Evolutionary conservation across 2,329 filamentous ascomycete species (phyloP).

Genomic region (Botryosphaeria dothidea): DNA sequence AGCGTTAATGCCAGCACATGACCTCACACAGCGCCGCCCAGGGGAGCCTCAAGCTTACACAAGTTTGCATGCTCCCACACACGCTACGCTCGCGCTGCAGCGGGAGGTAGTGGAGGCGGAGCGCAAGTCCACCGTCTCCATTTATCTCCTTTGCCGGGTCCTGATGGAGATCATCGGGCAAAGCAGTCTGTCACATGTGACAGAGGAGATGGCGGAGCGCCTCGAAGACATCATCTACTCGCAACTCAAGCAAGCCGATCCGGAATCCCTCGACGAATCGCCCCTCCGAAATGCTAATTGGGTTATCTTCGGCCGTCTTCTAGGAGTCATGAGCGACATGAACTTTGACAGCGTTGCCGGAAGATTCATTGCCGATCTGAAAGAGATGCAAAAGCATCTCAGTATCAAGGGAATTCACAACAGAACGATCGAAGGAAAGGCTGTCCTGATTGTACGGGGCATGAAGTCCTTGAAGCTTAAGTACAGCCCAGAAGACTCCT

Average conservation of each 20-base stretch:
- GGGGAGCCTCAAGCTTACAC: conserved; percentile 24
- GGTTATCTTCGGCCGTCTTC: conserved; percentile 87
- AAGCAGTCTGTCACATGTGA: conserved; percentile 79
- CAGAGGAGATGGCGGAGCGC: conserved; percentile 88
- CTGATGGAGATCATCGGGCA: conserved; percentile 92
- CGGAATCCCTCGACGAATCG: conserved; percentile 75
- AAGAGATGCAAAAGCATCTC: conserved; percentile 74
- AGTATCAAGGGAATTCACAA: conserved; percentile 67
- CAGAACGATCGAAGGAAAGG: conserved; percentile 73
- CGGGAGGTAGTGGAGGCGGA: conserved; percentile 79
- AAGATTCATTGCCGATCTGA: conserved; percentile 80
- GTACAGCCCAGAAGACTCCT: conserved; percentile 70
- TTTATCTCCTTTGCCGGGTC: conserved; percentile 92
- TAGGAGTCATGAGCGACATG: conserved; percentile 94
- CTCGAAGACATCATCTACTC: conserved; percentile 94
- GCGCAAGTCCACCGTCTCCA: conserved; percentile 87
- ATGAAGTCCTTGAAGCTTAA: conserved; percentile 88
- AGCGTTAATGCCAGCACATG: conserved; percentile 5
- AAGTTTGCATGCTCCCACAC: conserved; percentile 30
- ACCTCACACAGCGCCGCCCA: conserved; percentile 26
- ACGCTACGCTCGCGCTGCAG: conserved; percentile 53
- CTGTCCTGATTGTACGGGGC: conserved; percentile 83
- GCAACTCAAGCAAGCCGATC: conserved; percentile 87
- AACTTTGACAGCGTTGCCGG: conserved; percentile 84
- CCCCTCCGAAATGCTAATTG: conserved; percentile 90